phyloP scores from a whole-genome alignment of 768 basidiomycete genomes.

The Russula sp. region DNA sequence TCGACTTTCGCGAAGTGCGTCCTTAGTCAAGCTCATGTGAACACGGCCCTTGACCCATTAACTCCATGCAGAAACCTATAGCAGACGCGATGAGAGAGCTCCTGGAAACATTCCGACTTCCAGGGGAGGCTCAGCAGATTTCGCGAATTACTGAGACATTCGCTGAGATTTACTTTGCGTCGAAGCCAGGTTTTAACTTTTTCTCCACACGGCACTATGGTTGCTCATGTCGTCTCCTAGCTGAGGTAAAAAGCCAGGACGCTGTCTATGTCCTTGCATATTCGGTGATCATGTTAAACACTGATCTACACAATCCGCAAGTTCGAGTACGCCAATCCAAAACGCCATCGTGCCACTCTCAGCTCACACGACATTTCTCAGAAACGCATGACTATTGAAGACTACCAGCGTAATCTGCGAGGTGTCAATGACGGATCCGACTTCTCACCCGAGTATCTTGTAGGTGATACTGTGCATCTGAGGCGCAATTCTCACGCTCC shows the following conservation, averaged over 20 bases:
- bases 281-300: slow-evolving; percentile 98
- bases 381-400: slow-evolving; percentile 97
- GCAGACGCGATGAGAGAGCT: slow-evolving; percentile 96
- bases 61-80: slow-evolving; percentile 66
- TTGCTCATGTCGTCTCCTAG: slow-evolving; percentile 34
- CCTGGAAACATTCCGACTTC: slow-evolving; percentile 88
- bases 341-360: slow-evolving; percentile 1
- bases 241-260: slow-evolving; percentile 85
- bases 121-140: slow-evolving; percentile 95
- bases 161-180: slow-evolving; percentile 84
- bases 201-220: neutral
- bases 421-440: slow-evolving; percentile 85
- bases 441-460: slow-evolving; percentile 83
- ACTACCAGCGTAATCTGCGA: slow-evolving; percentile 85
- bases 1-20: slow-evolving; percentile 84
- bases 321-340: slow-evolving; percentile 52
- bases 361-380: slow-evolving; percentile 29
- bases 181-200: slow-evolving; percentile 55
- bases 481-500: neutral
- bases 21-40: neutral
- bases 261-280: slow-evolving; percentile 91
- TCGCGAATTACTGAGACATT: slow-evolving; percentile 91
- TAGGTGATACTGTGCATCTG: slow-evolving; percentile 32
- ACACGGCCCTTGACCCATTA: neutral
- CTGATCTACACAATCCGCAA: slow-evolving; percentile 94